Percentiles rank a stretch among this genome's conserved stretches.
These are phyloP conservation scores for Trametes polyzona DNA, from an alignment of 1,284 basidiomycete genomes.

Conservation along the genomic window DNA sequence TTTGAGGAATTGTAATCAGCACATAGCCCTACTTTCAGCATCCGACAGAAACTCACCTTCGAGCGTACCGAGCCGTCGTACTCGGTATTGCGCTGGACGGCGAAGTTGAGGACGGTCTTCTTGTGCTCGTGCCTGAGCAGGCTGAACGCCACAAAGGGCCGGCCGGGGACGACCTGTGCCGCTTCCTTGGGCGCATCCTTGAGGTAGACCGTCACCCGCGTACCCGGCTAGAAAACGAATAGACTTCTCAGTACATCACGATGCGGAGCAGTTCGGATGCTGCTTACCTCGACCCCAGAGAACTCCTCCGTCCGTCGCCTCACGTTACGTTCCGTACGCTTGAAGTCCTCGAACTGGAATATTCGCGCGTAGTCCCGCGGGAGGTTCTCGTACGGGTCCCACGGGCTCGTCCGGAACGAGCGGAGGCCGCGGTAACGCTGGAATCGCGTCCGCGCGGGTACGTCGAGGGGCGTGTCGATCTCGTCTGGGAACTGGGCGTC, in stretches of 20 bases:
- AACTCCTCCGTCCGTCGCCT: constrained; percentile 67
- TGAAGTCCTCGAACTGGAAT: constrained; percentile 97
- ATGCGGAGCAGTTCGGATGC: too few species aligned
- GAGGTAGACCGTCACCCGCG: constrained; percentile 75
- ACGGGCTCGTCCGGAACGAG: constrained; percentile 93
- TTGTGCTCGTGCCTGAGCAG: constrained; percentile 97
- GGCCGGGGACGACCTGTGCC: constrained; percentile 33
- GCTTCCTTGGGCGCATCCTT: constrained; percentile 72
- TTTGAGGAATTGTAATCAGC: constrained; percentile 36
- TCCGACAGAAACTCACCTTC: constrained; percentile 60
- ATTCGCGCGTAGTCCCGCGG: constrained; percentile 94
- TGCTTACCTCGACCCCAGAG: constrained; percentile 68
- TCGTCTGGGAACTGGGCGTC: constrained; percentile 94
- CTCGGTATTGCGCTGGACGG: constrained; percentile 95
- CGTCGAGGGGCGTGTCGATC: constrained; percentile 92
- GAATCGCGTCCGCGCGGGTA: constrained; percentile 87
- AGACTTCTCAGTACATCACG: too few species aligned
- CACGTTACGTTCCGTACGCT: constrained; percentile 81
- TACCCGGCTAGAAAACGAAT: constrained; percentile 62
- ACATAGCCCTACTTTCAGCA: background rate
- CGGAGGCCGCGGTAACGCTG: constrained; percentile 92
- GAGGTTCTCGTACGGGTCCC: constrained; percentile 98
- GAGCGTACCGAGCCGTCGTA: constrained; percentile 88
- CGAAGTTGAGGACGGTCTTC: constrained; percentile 91
- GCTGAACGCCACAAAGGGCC: constrained; percentile 80